Conservation (phyloP, 106 monocot species). For the Posidonia australis region DNA sequence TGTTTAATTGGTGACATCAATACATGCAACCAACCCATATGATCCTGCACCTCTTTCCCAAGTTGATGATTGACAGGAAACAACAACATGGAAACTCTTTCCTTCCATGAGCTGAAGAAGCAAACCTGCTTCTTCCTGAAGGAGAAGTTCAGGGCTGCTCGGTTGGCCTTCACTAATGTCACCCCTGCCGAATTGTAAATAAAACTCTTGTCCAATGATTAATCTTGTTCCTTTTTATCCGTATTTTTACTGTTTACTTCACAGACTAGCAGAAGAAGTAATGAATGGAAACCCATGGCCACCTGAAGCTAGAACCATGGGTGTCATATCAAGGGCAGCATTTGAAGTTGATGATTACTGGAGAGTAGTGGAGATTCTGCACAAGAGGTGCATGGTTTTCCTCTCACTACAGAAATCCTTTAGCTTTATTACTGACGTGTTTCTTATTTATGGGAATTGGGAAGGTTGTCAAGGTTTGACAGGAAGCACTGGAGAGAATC, state of each 20-base stretch:
- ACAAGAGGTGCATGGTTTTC: constrained; percentile 34
- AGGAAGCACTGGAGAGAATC: constrained; percentile 61
- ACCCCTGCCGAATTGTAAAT: constrained; percentile 50
- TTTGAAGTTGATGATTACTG: constrained; percentile 81
- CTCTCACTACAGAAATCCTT: neutral
- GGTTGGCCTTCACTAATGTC: constrained; percentile 67
- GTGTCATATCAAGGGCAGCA: constrained; percentile 51
- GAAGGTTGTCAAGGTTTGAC: constrained; percentile 56
- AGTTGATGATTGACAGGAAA: too few species aligned
- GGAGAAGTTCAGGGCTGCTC: constrained; percentile 54
- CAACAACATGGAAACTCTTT: constrained; percentile 19
- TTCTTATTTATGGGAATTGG: neutral
- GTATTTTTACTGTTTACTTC: neutral
- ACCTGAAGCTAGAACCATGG: constrained; percentile 56
- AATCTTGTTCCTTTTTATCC: neutral
- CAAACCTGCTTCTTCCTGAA: constrained; percentile 60
- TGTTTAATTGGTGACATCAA: too few species aligned
- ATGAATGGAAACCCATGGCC: constrained; percentile 4
- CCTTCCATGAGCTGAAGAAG: constrained; percentile 58
- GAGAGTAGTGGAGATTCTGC: constrained; percentile 52
- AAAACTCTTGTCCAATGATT: neutral
- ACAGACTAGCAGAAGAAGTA: constrained; percentile 14
- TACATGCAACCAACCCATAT: too few species aligned
- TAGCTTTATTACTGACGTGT: neutral
- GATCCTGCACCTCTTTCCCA: too few species aligned